Conservation (phyloP, 208 protist genomes). For the Acanthamoeba healyi region DNA sequence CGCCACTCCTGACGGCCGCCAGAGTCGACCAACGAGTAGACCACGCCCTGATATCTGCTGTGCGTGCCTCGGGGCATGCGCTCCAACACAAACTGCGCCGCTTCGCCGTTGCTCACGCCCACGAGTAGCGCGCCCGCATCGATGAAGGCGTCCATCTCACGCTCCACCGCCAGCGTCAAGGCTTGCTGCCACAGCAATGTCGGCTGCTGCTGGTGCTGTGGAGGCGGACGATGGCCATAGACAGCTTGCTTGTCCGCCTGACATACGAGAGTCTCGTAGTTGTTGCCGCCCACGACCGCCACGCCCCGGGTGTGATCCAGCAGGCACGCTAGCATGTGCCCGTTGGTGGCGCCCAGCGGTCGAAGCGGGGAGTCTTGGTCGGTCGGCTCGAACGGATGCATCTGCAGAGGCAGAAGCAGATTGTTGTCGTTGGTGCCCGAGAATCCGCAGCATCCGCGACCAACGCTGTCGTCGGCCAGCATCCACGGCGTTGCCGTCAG, state of each 20-base stretch:
- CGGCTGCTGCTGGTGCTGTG: too few species aligned
- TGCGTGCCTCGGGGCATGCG: neutral
- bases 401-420: slow-evolving; percentile 64
- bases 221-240: too few species aligned
- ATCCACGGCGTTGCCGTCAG: neutral
- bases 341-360: slow-evolving; percentile 73
- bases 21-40: neutral
- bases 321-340: slow-evolving; percentile 39
- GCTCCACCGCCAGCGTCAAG: neutral
- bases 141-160: slow-evolving; percentile 69
- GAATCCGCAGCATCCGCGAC: slow-evolving; percentile 42
- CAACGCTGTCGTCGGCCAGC: neutral
- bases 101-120: slow-evolving; percentile 11
- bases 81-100: slow-evolving; percentile 45
- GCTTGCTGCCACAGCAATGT: neutral
- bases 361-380: neutral
- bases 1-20: neutral
- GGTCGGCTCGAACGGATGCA: neutral
- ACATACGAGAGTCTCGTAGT: too few species aligned
- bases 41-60: neutral
- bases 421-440: slow-evolving; percentile 80
- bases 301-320: neutral
- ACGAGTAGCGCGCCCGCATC: slow-evolving; percentile 76
- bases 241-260: neutral
- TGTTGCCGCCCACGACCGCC: neutral